Evolutionary conservation across 2,329 filamentous ascomycete species (phyloP).

Genomic region (Colletotrichum liriopes): DNA sequence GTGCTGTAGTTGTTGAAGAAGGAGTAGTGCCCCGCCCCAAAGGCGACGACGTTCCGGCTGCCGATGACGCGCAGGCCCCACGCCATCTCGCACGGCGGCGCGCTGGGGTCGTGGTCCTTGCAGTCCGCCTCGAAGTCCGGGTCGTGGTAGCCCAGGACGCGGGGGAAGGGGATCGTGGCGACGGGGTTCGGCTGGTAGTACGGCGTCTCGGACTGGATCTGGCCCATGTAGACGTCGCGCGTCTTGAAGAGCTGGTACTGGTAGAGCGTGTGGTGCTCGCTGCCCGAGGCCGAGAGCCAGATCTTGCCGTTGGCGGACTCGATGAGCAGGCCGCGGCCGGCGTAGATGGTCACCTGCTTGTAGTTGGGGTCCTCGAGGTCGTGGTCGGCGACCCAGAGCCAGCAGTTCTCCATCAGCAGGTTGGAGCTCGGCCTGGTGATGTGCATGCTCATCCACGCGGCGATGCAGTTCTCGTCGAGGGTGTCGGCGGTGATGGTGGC

Average conservation of each 20-base stretch:
- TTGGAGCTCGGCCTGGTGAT: slow-evolving; percentile 56
- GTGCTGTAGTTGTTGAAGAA: slow-evolving; percentile 78
- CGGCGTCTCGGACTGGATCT: slow-evolving; percentile 79
- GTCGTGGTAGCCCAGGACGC: slow-evolving; percentile 60
- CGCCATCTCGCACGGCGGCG: slow-evolving; percentile 67
- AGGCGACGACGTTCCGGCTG: slow-evolving; percentile 69
- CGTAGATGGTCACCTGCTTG: slow-evolving; percentile 67
- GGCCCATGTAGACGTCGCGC: slow-evolving; percentile 73
- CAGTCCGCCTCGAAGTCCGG: slow-evolving; percentile 67
- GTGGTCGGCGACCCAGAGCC: slow-evolving; percentile 67
- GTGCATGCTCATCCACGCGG: slow-evolving; percentile 61
- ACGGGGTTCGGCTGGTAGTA: slow-evolving; percentile 79
- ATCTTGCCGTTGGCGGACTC: slow-evolving; percentile 61
- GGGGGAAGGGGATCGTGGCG: slow-evolving; percentile 70
- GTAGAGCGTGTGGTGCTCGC: slow-evolving; percentile 78
- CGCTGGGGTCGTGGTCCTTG: slow-evolving; percentile 44
- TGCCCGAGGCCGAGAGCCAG: slow-evolving; percentile 77
- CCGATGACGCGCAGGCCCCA: slow-evolving; percentile 77
- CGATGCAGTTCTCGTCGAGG: slow-evolving; percentile 55
- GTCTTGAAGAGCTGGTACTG: slow-evolving; percentile 77
- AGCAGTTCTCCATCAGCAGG: slow-evolving; percentile 61
- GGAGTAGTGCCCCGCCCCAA: slow-evolving; percentile 77
- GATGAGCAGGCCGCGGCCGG: slow-evolving; percentile 66
- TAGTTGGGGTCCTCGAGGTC: slow-evolving; percentile 67
- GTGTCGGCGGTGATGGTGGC: slow-evolving; percentile 13